A percentile compares a stretch with the other conserved stretches of the same genome.
phyloP scores from a whole-genome alignment of 805 yeast species.

The Barnettozyma botsteinii region DNA sequence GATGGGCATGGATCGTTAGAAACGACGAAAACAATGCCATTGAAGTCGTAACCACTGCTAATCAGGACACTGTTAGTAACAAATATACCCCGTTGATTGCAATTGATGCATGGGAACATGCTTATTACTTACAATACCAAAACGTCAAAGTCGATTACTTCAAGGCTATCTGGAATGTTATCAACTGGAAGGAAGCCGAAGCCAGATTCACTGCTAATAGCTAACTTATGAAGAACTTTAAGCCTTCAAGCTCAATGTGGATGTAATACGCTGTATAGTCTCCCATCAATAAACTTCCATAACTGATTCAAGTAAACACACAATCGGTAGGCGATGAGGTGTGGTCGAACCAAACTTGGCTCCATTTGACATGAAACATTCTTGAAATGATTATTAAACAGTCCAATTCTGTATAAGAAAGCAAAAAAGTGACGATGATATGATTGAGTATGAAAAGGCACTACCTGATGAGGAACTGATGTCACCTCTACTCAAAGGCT shows the following conservation, averaged over 20 bases:
- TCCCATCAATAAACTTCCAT: too few species aligned
- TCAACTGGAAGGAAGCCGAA: conserved; percentile 91
- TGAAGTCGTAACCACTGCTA: conserved; percentile 74
- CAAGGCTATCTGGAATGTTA: conserved; percentile 90
- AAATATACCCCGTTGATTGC: conserved; percentile 69
- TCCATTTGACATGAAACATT: too few species aligned
- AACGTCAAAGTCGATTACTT: conserved; percentile 89
- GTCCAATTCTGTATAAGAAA: neutral
- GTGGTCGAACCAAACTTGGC: too few species aligned
- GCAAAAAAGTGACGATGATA: neutral
- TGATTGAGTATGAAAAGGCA: conserved; percentile 4
- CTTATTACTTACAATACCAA: conserved; percentile 89
- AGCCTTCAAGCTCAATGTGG: too few species aligned
- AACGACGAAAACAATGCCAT: conserved; percentile 68
- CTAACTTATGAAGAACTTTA: neutral
- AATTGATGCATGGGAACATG: conserved; percentile 96
- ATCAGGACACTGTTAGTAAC: conserved; percentile 81
- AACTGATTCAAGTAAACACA: too few species aligned
- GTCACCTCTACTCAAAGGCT: conserved; percentile 14
- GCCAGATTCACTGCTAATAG: conserved; percentile 52
- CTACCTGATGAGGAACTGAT: conserved; percentile 7
- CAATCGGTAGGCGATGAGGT: too few species aligned
- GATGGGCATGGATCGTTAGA: conserved; percentile 91
- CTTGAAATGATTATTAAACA: too few species aligned
- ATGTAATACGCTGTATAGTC: too few species aligned